Base-by-base conservation (phyloP, 495 filamentous ascomycete genomes). In the Zalerion maritima region DNA sequence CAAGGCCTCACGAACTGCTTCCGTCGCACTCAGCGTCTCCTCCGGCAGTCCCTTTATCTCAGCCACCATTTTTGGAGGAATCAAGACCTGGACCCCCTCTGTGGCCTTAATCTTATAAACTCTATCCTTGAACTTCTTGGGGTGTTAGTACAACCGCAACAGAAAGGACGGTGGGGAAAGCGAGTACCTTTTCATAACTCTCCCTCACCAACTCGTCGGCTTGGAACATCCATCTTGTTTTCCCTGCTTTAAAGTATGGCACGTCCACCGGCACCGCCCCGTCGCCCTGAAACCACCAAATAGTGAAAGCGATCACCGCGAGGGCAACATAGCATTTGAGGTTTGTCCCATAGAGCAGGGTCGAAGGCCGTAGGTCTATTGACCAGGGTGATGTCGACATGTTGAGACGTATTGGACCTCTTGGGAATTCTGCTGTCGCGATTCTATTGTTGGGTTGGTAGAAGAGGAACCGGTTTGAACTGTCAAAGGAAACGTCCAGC, bases 41-140 rank as follows among this genome's bases (percentile, higher is more conserved):
- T 57, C 54, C 3, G 54, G 54, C 12, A 57, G 35, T 13, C 50
- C 48, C 35, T 55, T 57, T 14, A 58, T 34, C 41, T 57, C 54
- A 7, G 42, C 40, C 7, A 54, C 39, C 21, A 52, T 36, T 15
- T 43, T 45, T 5, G 50, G 34, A 11, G 52, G 54, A 17, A 55
- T 44, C 26, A 52, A 42, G 20, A 46, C 44, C 25, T 54, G 47
- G 21, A 44, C 32, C 14, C 54, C 54, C 35, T 58, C 52, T 16
- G 52, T 58, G 5, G 50, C 45, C 39, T 45, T 55, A 36, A 58
- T 50, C 28, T 52, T 43, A 18, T 52, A 58, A 5, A 48, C 45
- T n/a, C 22, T 30, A 27, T 54, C 47, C 14, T 40, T 37, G 21
- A 55, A 57, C 51, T 57, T 6, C 2, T 8, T 17, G 6, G 23